Evolutionary conservation across 179 eudicot species (phyloP), one percentile per base, ranked within the genome.

Genomic region (Camellia oleifera): DNA sequence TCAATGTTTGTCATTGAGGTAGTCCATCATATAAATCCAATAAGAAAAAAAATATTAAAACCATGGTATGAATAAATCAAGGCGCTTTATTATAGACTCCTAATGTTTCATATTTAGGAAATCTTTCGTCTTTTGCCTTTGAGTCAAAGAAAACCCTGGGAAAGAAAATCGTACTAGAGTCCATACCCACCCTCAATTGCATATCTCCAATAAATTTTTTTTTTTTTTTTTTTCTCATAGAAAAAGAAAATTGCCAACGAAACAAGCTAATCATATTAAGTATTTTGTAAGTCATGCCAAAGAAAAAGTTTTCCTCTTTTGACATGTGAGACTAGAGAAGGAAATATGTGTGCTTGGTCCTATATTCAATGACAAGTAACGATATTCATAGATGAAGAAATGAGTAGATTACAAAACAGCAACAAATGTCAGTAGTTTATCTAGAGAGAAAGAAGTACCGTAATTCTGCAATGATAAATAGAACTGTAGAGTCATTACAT

Each of bases 401-500:
- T 20, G 48, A 54, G 73, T 75, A 52, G 46, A 72, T 44, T 58
- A 70, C 81, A 15, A 14, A 69, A 76, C 57, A 69, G 12, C 45
- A 61, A 5, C 66, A 68, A 82, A 64, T 50, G 42, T 65, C 65
- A 54, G 61, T 18, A 77, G 74, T 54, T 79, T 74, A 78, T 81
- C 77, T 79, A 83, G 88, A 84, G 84, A 79, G 85, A 82, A 84
- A 84, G 87, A 84, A 82, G 91, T 87, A 90, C 88, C 84, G 69
- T 84, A 81, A 84, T 87, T 86, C 83, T 81, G 74, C 87, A 85
- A 78, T 8, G 60, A 78, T 77, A 85, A 79, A 86, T 76, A 85
- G 78, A 84, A 79, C 84, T 83, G 78, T 79, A 85, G 78, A 87
- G 18, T 84, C 74, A 84, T 90, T 90, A 97, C 99, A 90, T 97